phyloP scores from a whole-genome alignment of 1,139 yeast species.

The Debaryomyces sp. region DNA sequence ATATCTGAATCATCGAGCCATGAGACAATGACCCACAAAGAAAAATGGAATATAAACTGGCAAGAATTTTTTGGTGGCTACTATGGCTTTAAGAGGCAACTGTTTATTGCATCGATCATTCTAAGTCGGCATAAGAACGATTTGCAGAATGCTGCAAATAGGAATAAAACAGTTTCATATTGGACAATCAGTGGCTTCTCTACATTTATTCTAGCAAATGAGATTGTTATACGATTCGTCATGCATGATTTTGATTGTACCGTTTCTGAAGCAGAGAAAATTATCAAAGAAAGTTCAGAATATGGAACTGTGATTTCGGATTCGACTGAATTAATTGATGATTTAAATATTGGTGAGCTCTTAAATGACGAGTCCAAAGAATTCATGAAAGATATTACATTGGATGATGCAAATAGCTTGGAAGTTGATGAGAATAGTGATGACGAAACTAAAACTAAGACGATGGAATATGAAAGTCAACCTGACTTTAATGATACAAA shows the following conservation, averaged over 20 bases:
- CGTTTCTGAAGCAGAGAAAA: conserved; percentile 46
- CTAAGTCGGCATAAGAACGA: conserved; percentile 27
- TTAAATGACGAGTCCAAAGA: conserved; percentile 15
- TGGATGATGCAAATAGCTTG: background rate
- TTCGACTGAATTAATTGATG: conserved; percentile 33
- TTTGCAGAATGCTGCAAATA: conserved; percentile 26
- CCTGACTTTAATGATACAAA: background rate
- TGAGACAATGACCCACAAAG: conserved; percentile 49
- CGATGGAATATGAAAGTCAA: background rate
- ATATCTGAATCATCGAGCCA: conserved; percentile 39
- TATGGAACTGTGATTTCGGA: conserved; percentile 58
- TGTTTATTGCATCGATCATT: conserved; percentile 46
- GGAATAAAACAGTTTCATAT: conserved; percentile 52
- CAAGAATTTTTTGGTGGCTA: conserved; percentile 58
- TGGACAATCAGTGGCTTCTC: conserved; percentile 63
- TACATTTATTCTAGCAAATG: conserved; percentile 65
- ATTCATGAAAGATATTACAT: conserved; percentile 14
- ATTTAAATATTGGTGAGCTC: conserved; percentile 24
- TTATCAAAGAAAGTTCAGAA: conserved; percentile 52
- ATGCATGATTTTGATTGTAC: conserved; percentile 45
- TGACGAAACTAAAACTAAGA: background rate
- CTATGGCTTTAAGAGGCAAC: conserved; percentile 61
- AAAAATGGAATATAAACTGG: conserved; percentile 51
- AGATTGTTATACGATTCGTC: conserved; percentile 54
- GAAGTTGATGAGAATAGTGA: background rate